Base-by-base conservation (phyloP, 768 basidiomycete species). In the Tylopilus balloui region DNA sequence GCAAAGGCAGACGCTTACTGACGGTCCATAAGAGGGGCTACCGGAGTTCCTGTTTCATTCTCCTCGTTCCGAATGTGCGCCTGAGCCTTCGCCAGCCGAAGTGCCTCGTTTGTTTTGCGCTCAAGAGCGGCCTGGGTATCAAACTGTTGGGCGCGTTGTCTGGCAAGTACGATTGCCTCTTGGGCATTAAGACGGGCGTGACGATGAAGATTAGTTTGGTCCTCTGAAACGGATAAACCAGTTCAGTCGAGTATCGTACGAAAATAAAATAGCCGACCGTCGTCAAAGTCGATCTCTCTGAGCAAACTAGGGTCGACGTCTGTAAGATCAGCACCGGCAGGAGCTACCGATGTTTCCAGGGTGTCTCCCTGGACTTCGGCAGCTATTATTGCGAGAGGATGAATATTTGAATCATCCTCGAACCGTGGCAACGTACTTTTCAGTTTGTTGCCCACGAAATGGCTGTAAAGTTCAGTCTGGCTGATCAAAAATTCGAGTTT, bases 401-500 rank as follows among this genome's bases (percentile, higher is more conserved):
- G 42, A 52, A 36, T 23, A 50, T 15, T 48, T 46, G 43, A 40
- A 42, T 50, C 55, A 53, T 52, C 57, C 56, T 54, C 50, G 36
- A 21, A 41, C 37, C 37, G 51, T 6, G 31, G 34, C 29, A 19
- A 70, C 83, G 59, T 67, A 90, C 89, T 92, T 68, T 90, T 90
- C 45, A 92, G 78, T 71, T 98, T 98, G 70, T 84, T 96, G 27
- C 95, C 95, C 50, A 99, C 93, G 78, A 99, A 98, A 72, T 99
- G 96, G 57, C 91, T 93, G 70, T 98, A 99, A 8, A 98, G 79
- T 66, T 99, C 96, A 4, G 96, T 98, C 69, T 98, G 95, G 51
- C 91, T 97, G 68, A 99, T 93, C 69, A 99, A 75, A 72, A 98
- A 99, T 71, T 99, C 96, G 21, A 99, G 81, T 68, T 98, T 97